A percentile compares a stretch with the other conserved stretches of the same genome.
phyloP scores from a whole-genome alignment of 192 early-diverging fungal species.

The Backusella mclennaniae region DNA sequence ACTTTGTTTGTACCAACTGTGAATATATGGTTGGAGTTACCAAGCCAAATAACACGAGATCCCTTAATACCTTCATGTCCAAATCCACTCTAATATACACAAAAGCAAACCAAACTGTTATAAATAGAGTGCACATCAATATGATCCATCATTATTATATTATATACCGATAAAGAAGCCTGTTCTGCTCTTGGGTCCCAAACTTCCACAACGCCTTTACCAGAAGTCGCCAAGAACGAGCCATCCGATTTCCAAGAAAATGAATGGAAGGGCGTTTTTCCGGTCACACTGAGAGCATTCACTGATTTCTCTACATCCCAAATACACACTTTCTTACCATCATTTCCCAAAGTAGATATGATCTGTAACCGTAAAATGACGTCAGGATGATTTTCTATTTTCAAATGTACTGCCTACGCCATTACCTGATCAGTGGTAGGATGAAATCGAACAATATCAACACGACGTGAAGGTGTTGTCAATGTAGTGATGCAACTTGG shows the following conservation, averaged over 20 bases:
- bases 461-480: conserved; percentile 32
- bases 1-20: conserved; percentile 73
- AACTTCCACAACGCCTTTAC: conserved; percentile 59
- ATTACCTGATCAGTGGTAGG: conserved; percentile 45
- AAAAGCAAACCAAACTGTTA: background rate
- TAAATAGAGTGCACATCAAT: background rate
- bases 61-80: conserved; percentile 65
- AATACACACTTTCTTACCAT: conserved; percentile 42
- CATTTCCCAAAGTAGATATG: conserved; percentile 41
- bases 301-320: conserved; percentile 44
- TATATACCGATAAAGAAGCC: conserved; percentile 24
- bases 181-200: conserved; percentile 58
- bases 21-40: conserved; percentile 59
- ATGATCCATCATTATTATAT: background rate
- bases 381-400: background rate
- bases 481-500: conserved; percentile 31
- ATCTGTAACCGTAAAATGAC: conserved; percentile 30
- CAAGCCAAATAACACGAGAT: conserved; percentile 68
- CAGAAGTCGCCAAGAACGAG: conserved; percentile 43
- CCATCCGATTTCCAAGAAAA: conserved; percentile 66
- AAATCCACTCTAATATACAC: conserved; percentile 31
- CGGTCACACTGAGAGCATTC: conserved; percentile 25
- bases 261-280: conserved; percentile 37
- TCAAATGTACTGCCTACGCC: background rate
- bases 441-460: conserved; percentile 47